Conservation (phyloP, 352 stramenopile species). For the Albugo laibachii region DNA sequence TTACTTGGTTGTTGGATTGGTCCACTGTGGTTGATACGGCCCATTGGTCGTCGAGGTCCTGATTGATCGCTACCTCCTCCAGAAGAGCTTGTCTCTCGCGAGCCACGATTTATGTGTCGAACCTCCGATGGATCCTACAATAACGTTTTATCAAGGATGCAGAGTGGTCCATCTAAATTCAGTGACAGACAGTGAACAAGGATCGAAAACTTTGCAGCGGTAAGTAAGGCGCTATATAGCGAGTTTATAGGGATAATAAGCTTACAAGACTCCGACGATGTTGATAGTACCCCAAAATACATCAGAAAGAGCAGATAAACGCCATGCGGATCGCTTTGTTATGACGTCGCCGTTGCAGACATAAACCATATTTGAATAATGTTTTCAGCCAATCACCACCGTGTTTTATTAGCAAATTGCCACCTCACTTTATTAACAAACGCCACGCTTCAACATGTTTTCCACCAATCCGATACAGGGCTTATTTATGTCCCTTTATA, state of each 20-base stretch:
- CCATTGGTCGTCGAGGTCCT: conserved; percentile 27
- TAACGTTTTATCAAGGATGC: not conserved
- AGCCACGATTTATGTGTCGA: conserved; percentile 6
- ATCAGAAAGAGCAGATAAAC: conserved; percentile 46
- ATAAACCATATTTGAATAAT: too few species aligned
- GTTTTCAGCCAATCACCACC: too few species aligned
- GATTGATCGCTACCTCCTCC: not conserved
- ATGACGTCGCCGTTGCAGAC: conserved; percentile 22
- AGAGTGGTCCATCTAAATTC: not conserved
- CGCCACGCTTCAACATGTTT: too few species aligned
- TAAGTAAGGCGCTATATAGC: conserved; percentile 2
- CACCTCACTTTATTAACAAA: too few species aligned
- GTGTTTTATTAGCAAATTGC: too few species aligned
- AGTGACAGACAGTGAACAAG: conserved; percentile 32
- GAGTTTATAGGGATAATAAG: not conserved
- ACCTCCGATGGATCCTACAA: conserved; percentile 23
- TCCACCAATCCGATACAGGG: too few species aligned
- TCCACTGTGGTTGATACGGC: conserved; percentile 22
- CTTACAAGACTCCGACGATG: conserved; percentile 63
- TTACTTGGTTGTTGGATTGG: conserved; percentile 40
- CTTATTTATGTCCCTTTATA: too few species aligned
- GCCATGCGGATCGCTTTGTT: conserved; percentile 39
- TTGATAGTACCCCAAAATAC: conserved; percentile 48
- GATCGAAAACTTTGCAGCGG: conserved; percentile 18
- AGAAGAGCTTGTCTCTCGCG: conserved; percentile 1